Percentiles rank a stretch among this genome's conserved stretches.
Conservation (phyloP, 2,329 filamentous ascomycete genomes). For the Penicillium verrucosum region DNA sequence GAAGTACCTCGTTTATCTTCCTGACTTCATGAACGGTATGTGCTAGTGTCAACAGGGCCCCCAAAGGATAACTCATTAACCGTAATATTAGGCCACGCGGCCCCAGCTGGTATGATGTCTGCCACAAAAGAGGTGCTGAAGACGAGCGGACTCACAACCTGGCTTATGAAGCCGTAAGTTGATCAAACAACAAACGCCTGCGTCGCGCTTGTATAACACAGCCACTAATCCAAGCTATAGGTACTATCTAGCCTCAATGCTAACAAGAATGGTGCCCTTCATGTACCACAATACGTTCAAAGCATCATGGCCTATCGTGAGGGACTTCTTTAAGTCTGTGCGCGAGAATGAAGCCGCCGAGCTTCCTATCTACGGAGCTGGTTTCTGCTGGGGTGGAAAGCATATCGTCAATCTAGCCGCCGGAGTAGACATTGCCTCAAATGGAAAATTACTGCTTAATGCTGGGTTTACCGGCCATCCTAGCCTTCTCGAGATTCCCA, state of each 20-base stretch:
- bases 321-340: slow-evolving; percentile 38
- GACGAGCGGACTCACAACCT: background rate
- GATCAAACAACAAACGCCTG: background rate
- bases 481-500: background rate
- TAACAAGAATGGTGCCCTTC: background rate
- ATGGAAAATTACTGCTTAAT: background rate
- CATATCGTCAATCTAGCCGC: slow-evolving; percentile 51
- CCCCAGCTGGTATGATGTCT: background rate
- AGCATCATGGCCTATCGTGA: slow-evolving; percentile 35
- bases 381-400: slow-evolving; percentile 64
- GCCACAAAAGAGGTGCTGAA: background rate
- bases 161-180: slow-evolving; percentile 3
- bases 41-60: background rate
- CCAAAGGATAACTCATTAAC: background rate
- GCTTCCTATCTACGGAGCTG: slow-evolving; percentile 52
- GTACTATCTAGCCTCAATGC: background rate
- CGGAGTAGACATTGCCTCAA: slow-evolving; percentile 40
- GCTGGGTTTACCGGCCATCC: slow-evolving; percentile 3
- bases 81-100: background rate
- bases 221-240: background rate
- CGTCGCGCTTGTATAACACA: background rate
- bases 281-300: slow-evolving; percentile 2
- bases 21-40: slow-evolving; percentile 55
- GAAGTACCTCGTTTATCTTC: slow-evolving; percentile 52
- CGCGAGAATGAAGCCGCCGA: slow-evolving; percentile 31